phyloP scores from a whole-genome alignment of 441 rosid species.

The Omphalea diandra region DNA sequence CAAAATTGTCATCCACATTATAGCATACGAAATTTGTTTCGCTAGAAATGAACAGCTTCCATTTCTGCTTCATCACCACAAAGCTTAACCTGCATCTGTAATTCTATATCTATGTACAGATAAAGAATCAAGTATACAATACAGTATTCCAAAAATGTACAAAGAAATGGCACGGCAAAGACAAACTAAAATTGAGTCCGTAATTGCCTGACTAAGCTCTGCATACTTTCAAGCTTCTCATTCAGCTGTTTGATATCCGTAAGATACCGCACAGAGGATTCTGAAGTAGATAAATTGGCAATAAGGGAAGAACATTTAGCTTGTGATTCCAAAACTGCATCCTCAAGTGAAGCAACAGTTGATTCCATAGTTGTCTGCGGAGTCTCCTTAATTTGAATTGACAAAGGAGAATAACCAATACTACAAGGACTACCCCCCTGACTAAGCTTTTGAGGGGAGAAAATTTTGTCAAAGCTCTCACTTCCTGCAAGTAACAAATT shows the following conservation, averaged over 20 bases:
- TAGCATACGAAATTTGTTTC: constrained; percentile 26
- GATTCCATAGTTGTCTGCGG: constrained; percentile 32
- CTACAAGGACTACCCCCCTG: constrained; percentile 36
- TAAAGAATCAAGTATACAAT: constrained; percentile 41
- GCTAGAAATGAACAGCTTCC: constrained; percentile 10
- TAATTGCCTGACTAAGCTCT: constrained; percentile 56
- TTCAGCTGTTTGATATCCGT: constrained; percentile 47
- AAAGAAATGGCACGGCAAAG: neutral
- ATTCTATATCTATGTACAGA: constrained; percentile 43
- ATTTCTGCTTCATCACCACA: constrained; percentile 17
- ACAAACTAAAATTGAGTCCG: constrained; percentile 50
- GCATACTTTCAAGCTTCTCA: constrained; percentile 66
- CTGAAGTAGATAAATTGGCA: constrained; percentile 39
- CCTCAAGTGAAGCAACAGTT: constrained; percentile 71
- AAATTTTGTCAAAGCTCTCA: constrained; percentile 75
- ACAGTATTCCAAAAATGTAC: constrained; percentile 32
- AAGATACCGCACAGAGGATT: constrained; percentile 37
- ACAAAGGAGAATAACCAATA: constrained; percentile 31
- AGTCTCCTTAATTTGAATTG: constrained; percentile 21
- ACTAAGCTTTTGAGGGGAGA: constrained; percentile 42
- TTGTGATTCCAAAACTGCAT: constrained; percentile 58
- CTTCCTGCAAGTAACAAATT: constrained; percentile 55
- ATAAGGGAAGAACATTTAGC: constrained; percentile 58
- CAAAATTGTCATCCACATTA: neutral
- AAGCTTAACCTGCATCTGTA: constrained; percentile 25